These are phyloP conservation scores for Trichoderma aggressivum DNA, from an alignment of 2,329 filamentous ascomycete genomes.

Conservation along the genomic window DNA sequence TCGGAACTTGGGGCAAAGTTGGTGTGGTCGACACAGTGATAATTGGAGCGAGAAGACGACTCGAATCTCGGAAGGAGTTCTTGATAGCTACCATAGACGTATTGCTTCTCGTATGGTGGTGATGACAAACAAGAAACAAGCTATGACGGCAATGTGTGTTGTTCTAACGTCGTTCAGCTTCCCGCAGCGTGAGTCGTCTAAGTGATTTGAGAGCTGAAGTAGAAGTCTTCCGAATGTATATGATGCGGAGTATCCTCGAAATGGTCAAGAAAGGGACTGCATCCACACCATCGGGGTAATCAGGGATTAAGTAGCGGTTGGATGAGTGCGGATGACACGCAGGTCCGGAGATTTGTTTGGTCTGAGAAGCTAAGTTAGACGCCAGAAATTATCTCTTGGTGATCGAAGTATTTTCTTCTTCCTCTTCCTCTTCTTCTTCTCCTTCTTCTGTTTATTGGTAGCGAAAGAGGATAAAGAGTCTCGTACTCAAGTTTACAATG, in stretches of 20 bases:
- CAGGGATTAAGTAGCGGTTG: not conserved
- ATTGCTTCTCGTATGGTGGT: not conserved
- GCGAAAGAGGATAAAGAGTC: not conserved
- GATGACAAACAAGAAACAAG: not conserved
- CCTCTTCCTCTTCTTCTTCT: not conserved
- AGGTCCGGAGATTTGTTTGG: not conserved
- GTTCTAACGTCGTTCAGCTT: not conserved
- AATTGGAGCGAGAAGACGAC: not conserved
- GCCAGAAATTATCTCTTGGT: too few relatives aligned
- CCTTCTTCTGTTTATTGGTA: too few relatives aligned
- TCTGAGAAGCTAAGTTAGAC: not conserved
- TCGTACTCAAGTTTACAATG: not conserved
- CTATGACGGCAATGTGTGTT: not conserved
- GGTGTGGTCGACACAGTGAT: not conserved
- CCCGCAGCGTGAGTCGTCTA: too few relatives aligned
- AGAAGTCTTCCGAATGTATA: not conserved
- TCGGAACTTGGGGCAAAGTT: not conserved
- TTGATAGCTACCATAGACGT: not conserved
- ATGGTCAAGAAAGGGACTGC: not conserved
- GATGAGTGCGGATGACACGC: not conserved
- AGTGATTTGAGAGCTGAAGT: not conserved
- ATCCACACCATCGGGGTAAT: not conserved
- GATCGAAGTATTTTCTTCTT: not conserved
- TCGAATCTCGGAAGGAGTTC: not conserved
- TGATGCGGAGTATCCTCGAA: not conserved